Conservation (phyloP, 306 rosid species). For the Medicago arabica region DNA sequence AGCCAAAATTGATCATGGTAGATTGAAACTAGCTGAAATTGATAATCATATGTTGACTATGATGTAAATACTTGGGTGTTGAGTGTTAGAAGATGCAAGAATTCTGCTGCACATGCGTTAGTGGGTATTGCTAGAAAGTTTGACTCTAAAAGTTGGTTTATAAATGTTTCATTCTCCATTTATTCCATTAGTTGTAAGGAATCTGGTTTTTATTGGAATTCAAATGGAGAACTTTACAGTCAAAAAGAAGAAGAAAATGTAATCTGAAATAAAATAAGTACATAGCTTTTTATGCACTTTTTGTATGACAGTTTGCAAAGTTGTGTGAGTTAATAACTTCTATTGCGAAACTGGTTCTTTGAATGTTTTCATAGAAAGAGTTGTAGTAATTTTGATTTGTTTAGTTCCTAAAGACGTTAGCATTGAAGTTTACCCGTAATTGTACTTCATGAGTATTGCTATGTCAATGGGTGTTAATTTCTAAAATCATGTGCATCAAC, state of each 20-base stretch:
- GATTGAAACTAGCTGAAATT: too few species aligned
- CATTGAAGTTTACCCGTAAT: neutral
- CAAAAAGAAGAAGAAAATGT: neutral
- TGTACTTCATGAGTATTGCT: neutral
- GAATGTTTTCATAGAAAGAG: neutral
- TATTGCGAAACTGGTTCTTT: neutral
- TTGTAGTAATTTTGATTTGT: neutral
- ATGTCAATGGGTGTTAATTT: neutral
- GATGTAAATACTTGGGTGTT: too few species aligned
- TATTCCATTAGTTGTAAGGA: too few species aligned
- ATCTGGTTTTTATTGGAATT: too few species aligned
- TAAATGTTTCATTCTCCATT: too few species aligned
- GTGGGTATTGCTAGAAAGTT: too few species aligned
- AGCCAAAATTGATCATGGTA: too few species aligned
- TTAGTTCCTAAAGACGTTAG: neutral
- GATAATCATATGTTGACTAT: too few species aligned
- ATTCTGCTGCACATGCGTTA: too few species aligned
- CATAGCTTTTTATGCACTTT: neutral
- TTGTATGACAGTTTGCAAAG: neutral
- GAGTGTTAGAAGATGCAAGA: too few species aligned
- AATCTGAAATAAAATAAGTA: neutral
- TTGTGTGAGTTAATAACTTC: neutral
- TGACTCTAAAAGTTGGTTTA: too few species aligned
- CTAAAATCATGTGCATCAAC: conserved; percentile 13
- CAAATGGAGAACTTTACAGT: too few species aligned